Percentiles rank a stretch among this genome's conserved stretches.
Evolutionary conservation across 108 stramenopile species (phyloP).

Genomic region (Skeletonema costatum): DNA sequence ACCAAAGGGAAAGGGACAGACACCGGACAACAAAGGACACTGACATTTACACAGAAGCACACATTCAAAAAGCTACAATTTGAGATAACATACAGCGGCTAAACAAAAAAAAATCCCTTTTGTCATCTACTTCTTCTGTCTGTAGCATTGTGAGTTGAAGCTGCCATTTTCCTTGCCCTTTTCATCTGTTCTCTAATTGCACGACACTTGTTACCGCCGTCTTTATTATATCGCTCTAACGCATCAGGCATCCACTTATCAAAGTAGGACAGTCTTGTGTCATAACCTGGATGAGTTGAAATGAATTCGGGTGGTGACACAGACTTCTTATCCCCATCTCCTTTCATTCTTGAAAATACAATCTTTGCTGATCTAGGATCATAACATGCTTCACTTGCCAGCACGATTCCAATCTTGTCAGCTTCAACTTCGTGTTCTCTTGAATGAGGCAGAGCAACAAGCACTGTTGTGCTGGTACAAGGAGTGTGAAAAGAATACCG

Average conservation of each 20-base stretch:
- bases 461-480: slow-evolving; percentile 64
- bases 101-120: neutral
- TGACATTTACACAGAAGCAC: too few relatives aligned
- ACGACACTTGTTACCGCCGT: slow-evolving; percentile 61
- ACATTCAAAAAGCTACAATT: too few relatives aligned
- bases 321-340: slow-evolving; percentile 36
- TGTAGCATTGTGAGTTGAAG: slow-evolving; percentile 7
- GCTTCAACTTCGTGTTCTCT: slow-evolving; percentile 81
- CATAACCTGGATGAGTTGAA: slow-evolving; percentile 82
- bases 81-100: too few relatives aligned
- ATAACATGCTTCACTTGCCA: slow-evolving; percentile 80
- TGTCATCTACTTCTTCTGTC: slow-evolving; percentile 4
- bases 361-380: slow-evolving; percentile 75
- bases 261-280: slow-evolving; percentile 59
- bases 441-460: slow-evolving; percentile 74
- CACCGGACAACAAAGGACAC: too few relatives aligned
- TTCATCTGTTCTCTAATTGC: slow-evolving; percentile 63
- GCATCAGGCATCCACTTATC: slow-evolving; percentile 75
- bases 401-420: slow-evolving; percentile 78
- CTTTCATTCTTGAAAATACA: slow-evolving; percentile 62
- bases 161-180: slow-evolving; percentile 54
- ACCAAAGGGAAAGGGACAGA: too few relatives aligned
- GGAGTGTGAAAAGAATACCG: slow-evolving; percentile 57
- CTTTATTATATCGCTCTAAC: slow-evolving; percentile 48
- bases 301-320: slow-evolving; percentile 73